Evolutionary conservation across 1,139 yeast genomes (phyloP), one percentile per base, ranked within the genome.

Genomic region (Yamadazyma diospyri): DNA sequence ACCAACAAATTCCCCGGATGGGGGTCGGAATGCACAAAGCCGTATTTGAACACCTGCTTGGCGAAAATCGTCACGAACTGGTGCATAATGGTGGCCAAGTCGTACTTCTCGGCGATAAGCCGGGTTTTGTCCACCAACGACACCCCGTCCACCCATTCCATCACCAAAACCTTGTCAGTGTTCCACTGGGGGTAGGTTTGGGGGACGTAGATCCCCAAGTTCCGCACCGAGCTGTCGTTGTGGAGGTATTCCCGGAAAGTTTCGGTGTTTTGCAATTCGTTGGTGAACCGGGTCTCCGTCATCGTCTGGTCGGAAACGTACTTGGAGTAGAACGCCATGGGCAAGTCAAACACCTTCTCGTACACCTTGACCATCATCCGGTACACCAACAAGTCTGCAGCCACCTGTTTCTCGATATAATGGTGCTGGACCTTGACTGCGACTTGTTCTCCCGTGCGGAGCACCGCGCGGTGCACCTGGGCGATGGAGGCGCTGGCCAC

Each of bases 81-180:
- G 13, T 63, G 55, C 75, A 82, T 69, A 13, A 78, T 61, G 11
- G 51, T 42, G 13, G 59, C 46, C 14, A 72, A 55, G 45, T 76
- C 61, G 47, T 55, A 78, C 1, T 67, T 66, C 8, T 55, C 46
- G 14, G 58, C 57, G 17, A 61, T 50, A 14, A 83, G 52, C 16
- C 51, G 57, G n/a, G 64, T 57, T 32, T 64, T 68, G 38, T 71
- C 64, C 7, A 71, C 60, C 33, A 83, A 55, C 0, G 82, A 57
- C 13, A 72, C 68, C 8, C 92, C 94, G 27, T 82, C 82, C 28
- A 84, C 78, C 89, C 92, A 84, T 53, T 84, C 94, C 15, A 80
- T 69, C 5, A 78, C 69, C 33, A 84, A 55, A 4, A 83, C 76
- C 30, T 76, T 69, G 23, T 56, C 51, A 1, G 78, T 66, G 15